Evolutionary conservation across 441 rosid species (phyloP).

Genomic region (Geranium incanum): DNA sequence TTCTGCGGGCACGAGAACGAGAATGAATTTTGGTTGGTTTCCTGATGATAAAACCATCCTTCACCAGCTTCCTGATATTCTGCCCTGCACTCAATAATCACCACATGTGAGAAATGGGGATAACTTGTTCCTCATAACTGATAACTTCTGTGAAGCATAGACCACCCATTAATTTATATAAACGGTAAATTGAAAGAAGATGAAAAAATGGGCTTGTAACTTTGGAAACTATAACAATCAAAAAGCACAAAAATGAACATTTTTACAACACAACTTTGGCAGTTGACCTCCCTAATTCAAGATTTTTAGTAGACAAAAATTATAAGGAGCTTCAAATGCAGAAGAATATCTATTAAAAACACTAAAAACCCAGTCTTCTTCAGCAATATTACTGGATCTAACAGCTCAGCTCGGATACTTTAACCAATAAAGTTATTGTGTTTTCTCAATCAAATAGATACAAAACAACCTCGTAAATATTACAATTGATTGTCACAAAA

Average conservation of each 20-base stretch:
- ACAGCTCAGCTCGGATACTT: neutral
- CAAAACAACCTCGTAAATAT: neutral
- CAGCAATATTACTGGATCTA: neutral
- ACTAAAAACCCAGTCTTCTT: neutral
- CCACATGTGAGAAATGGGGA: neutral
- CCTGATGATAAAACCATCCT: slow-evolving; percentile 91
- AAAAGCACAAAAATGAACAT: no score
- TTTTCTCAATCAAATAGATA: no score
- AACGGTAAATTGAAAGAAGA: no score
- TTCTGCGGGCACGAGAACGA: slow-evolving; percentile 77
- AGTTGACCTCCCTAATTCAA: no score
- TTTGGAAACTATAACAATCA: no score
- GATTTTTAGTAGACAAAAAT: neutral
- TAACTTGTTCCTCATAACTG: no score
- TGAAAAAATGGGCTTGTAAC: no score
- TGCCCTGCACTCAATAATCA: slow-evolving; percentile 42
- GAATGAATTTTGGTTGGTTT: slow-evolving; percentile 95
- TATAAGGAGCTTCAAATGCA: neutral
- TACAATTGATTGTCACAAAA: neutral
- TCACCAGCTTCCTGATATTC: slow-evolving; percentile 83
- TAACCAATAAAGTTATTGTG: neutral
- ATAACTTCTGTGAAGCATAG: no score
- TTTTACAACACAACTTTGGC: no score
- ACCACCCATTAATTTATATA: no score
- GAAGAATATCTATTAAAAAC: neutral